Evolutionary conservation across 768 basidiomycete genomes (phyloP).

Genomic region (Termitomyces sp.): DNA sequence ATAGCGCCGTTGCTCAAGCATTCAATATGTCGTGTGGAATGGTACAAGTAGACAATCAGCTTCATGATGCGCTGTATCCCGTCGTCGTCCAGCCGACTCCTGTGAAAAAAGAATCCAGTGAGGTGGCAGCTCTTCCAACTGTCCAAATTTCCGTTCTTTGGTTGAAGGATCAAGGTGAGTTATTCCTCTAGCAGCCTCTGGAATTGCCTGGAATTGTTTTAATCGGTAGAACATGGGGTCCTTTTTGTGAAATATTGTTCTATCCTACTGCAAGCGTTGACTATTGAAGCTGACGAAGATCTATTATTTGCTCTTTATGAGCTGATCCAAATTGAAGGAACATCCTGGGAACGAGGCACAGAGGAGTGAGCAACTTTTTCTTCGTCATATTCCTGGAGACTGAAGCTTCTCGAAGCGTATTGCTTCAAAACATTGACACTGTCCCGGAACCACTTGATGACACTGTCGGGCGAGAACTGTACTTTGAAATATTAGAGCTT

Average conservation of each 20-base stretch:
- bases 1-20: slow-evolving; percentile 73
- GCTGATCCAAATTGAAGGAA: slow-evolving; percentile 85
- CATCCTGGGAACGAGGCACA: slow-evolving; percentile 76
- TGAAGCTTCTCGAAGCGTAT: slow-evolving; percentile 36
- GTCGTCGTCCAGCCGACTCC: slow-evolving; percentile 94
- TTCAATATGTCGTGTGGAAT: slow-evolving; percentile 78
- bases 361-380: slow-evolving; percentile 53
- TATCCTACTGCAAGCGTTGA: slow-evolving; percentile 87
- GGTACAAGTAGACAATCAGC: slow-evolving; percentile 94
- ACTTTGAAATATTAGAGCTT: slow-evolving; percentile 93
- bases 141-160: slow-evolving; percentile 85
- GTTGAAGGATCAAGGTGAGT: slow-evolving; percentile 86
- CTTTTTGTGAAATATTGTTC: slow-evolving; percentile 98
- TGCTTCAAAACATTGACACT: slow-evolving; percentile 64
- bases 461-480: slow-evolving; percentile 72
- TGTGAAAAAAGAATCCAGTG: slow-evolving; percentile 66
- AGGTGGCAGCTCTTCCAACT: slow-evolving; percentile 80
- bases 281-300: slow-evolving; percentile 96
- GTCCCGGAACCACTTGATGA: slow-evolving; percentile 68
- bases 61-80: slow-evolving; percentile 93
- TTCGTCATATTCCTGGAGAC: not conserved
- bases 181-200: not conserved
- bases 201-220: not conserved
- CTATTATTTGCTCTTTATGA: slow-evolving; percentile 90
- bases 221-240: slow-evolving; percentile 82